Base-by-base conservation (phyloP, 257 asterid species). In the Rauvolfia tetraphylla region DNA sequence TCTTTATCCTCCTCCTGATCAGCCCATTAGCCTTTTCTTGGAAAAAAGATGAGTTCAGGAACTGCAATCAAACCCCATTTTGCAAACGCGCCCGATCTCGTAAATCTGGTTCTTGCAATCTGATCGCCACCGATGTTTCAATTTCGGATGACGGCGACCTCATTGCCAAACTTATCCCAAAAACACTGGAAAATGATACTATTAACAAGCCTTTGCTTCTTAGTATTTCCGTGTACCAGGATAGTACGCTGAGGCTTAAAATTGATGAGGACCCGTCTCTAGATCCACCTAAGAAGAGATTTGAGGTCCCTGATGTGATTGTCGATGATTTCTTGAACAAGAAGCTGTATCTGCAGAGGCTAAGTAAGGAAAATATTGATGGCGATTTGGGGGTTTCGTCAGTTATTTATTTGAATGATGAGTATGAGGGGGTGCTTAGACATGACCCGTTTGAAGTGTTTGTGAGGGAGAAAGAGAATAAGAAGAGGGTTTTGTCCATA, bases 281-380 rank as follows among this genome's bases (percentile, higher is more conserved):
- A 31, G 67, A 86, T 59, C 92, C 92, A n/a, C 90, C 89, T 0
- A 95, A 91, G 93, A 93, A 93, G 87, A 88, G 99, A 78, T 95
- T 91, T 77, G 95, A 95, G 90, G 98, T 93, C 57, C 97, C 97
- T 36, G 97, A 93, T 78, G 99, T 95, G 84, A 86, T 93, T 82
- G 86, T 86, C 42, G 87, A 91, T 5, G 98, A 87, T 80, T 95
- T 95, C 75, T 78, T 86, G 78, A 78, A 49, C 77, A 89, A 86
- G 36, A 95, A 91, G 86, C 80, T 95, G 27, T 91, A 93, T 96
- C 84, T 95, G 53, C 92, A 85, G 83, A 88, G 96, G 82, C 53
- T 89, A 44, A 88, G 77, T 56, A 88, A 88, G 80, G 97, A 95
- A 82, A 83, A 77, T 56, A 81, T 81, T 41, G 92, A 82, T 31